phyloP scores from a whole-genome alignment of 2,329 filamentous ascomycete species.

The Raffaelea deltoideospora region DNA sequence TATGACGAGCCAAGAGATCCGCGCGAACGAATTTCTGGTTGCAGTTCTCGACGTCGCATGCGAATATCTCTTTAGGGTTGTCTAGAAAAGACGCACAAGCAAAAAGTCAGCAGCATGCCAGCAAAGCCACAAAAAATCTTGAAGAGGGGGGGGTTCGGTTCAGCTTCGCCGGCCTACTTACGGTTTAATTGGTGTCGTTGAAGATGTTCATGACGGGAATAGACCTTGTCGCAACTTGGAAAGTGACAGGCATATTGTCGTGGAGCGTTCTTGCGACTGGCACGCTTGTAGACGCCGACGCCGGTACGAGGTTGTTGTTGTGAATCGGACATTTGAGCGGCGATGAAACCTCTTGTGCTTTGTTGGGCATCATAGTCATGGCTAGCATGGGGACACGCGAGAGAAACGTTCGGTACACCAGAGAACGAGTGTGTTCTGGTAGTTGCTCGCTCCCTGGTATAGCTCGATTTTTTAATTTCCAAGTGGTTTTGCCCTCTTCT shows the following conservation, averaged over 20 bases:
- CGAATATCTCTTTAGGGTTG: conserved; percentile 64
- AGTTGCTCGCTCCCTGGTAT: too few relatives aligned
- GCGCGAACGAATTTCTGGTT: conserved; percentile 64
- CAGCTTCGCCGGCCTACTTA: too few relatives aligned
- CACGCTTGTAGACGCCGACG: conserved; percentile 27
- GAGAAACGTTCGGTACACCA: too few relatives aligned
- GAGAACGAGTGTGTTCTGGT: too few relatives aligned
- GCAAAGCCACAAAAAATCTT: conserved; percentile 3
- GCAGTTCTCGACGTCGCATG: conserved; percentile 61
- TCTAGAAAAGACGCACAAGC: conserved; percentile 30
- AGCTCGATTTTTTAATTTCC: too few relatives aligned
- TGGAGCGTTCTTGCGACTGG: conserved; percentile 34
- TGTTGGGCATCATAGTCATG: too few relatives aligned
- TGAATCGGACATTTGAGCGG: conserved; percentile 7
- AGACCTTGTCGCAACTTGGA: conserved; percentile 62
- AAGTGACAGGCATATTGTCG: conserved; percentile 48
- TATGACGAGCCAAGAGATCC: conserved; percentile 57
- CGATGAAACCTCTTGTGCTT: too few relatives aligned
- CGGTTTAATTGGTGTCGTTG: conserved; percentile 73
- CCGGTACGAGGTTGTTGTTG: conserved; percentile 5
- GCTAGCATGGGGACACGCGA: too few relatives aligned
- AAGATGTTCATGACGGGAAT: conserved; percentile 67
- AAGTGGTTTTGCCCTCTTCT: too few relatives aligned
- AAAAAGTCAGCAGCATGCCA: too few relatives aligned
- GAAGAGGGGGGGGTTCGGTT: too few relatives aligned